These are phyloP conservation scores for Vicia faba DNA, from an alignment of 306 rosid genomes.

Conservation along the genomic window DNA sequence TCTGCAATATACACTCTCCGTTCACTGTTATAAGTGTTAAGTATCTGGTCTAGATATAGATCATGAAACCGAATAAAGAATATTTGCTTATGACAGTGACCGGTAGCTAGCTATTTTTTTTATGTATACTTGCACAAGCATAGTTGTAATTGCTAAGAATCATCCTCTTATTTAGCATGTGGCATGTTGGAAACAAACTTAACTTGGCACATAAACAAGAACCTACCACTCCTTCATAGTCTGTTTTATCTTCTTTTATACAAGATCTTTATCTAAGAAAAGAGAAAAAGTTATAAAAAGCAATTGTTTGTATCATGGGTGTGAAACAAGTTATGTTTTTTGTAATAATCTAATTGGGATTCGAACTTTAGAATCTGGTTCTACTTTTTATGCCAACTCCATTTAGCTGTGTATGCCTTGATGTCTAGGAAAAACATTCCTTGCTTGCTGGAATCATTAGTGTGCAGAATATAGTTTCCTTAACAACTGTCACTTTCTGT, in stretches of 20 bases:
- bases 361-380: conserved; percentile 43
- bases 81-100: no score
- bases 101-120: no score
- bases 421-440: conserved; percentile 44
- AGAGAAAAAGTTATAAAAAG: background rate
- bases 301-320: background rate
- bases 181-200: background rate
- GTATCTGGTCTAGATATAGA: no score
- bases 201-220: background rate
- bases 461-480: conserved; percentile 33
- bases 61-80: no score
- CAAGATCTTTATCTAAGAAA: background rate
- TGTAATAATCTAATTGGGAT: conserved; percentile 29
- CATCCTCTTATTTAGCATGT: conserved; percentile 7
- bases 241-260: background rate
- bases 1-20: background rate
- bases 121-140: conserved; percentile 6
- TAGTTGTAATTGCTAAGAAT: conserved; percentile 17
- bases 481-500: conserved; percentile 30
- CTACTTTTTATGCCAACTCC: conserved; percentile 35
- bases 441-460: conserved; percentile 37
- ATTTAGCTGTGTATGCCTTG: conserved; percentile 35
- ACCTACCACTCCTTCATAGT: background rate
- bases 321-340: conserved; percentile 21
- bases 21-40: no score